Conservation (phyloP, 352 stramenopile genomes). For the Pythium pectinolyticum region DNA sequence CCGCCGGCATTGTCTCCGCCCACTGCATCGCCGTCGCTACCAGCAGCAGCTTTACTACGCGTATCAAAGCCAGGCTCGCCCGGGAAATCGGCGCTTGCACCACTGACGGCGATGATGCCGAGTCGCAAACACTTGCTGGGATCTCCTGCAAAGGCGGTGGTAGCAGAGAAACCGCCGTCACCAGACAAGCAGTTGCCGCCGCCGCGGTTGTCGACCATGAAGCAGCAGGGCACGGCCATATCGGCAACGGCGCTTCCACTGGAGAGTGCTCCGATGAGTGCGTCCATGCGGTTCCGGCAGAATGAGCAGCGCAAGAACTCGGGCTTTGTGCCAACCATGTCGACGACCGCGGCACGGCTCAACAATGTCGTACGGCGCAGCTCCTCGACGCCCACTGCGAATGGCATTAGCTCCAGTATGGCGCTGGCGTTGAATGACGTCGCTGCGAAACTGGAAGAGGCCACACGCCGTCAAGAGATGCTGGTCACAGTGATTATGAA, state of each 20-base stretch:
- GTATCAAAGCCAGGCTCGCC: not conserved
- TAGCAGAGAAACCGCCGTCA: not conserved
- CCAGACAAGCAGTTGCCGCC: not conserved
- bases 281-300: conserved; percentile 24
- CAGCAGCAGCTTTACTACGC: no score
- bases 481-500: conserved; percentile 40
- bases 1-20: no score
- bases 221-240: no score
- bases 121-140: no score
- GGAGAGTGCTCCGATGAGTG: conserved; percentile 6
- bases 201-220: conserved; percentile 17
- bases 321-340: conserved; percentile 25
- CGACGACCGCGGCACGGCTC: conserved; percentile 41
- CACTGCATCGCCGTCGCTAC: no score
- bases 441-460: conserved; percentile 42
- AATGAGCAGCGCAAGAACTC: conserved; percentile 30
- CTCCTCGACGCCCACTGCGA: not conserved
- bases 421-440: conserved; percentile 46
- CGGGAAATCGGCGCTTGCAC: not conserved
- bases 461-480: conserved; percentile 45
- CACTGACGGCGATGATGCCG: not conserved
- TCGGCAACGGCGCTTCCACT: not conserved
- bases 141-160: no score
- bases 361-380: conserved; percentile 33
- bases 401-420: conserved; percentile 38